Conservation (phyloP, 108 stramenopile species). For the Nitzschia palea region DNA sequence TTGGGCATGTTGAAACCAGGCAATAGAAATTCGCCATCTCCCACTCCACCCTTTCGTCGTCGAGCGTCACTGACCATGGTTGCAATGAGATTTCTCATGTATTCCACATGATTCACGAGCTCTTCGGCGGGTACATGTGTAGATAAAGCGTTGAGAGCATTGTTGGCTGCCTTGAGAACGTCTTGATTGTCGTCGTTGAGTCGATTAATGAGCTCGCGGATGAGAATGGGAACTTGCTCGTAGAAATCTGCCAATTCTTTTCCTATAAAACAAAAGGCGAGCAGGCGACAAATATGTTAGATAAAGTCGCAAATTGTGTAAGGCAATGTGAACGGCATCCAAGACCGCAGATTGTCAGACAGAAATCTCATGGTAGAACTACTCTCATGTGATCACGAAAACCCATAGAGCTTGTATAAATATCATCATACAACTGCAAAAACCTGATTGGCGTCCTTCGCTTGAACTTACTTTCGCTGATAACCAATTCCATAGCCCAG, state of each 20-base stretch:
- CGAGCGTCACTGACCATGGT: constrained; percentile 91
- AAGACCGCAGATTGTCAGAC: constrained; percentile 49
- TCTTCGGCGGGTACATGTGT: constrained; percentile 87
- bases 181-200: constrained; percentile 84
- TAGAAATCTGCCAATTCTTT: constrained; percentile 85
- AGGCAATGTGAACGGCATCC: too few species aligned
- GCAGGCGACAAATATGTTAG: too few species aligned
- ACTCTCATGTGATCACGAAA: constrained; percentile 33
- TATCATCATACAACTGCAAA: constrained; percentile 35
- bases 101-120: constrained; percentile 89
- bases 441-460: neutral
- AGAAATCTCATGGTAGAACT: constrained; percentile 77
- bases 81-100: constrained; percentile 86
- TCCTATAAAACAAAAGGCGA: constrained; percentile 49
- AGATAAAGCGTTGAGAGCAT: constrained; percentile 77
- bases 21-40: constrained; percentile 87
- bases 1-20: constrained; percentile 94
- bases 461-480: constrained; percentile 77
- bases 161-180: constrained; percentile 65
- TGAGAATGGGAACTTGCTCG: constrained; percentile 79
- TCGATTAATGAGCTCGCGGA: constrained; percentile 89
- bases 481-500: constrained; percentile 70
- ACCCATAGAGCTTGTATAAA: constrained; percentile 17
- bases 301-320: too few species aligned
- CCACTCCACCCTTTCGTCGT: constrained; percentile 81